Evolutionary conservation across 768 basidiomycete genomes (phyloP).

Genomic region (Symmetrospora coprosmae): DNA sequence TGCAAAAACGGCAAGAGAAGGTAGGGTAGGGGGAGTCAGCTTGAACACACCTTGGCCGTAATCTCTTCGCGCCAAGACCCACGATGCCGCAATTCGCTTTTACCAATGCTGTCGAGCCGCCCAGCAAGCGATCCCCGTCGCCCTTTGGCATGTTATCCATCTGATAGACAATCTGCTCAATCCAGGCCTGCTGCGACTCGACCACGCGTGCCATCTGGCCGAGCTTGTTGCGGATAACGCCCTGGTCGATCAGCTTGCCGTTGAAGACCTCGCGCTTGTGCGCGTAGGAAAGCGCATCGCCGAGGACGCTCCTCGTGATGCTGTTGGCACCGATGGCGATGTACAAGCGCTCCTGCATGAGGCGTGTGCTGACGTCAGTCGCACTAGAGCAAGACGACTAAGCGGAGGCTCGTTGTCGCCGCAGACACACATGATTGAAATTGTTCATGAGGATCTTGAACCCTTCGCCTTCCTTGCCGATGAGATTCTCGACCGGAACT

Average conservation of each 20-base stretch:
- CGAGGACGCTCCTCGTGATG: slow-evolving; percentile 26
- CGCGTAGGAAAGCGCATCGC: slow-evolving; percentile 29
- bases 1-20: no score
- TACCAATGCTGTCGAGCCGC: slow-evolving; percentile 31
- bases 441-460: slow-evolving; percentile 34
- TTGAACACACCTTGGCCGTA: no score
- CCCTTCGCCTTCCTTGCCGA: slow-evolving; percentile 33
- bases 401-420: neutral
- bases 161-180: slow-evolving; percentile 29
- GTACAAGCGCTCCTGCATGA: slow-evolving; percentile 22
- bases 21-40: no score
- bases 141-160: slow-evolving; percentile 21
- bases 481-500: slow-evolving; percentile 34
- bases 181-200: slow-evolving; percentile 32
- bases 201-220: slow-evolving; percentile 29
- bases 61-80: slow-evolving; percentile 24
- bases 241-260: slow-evolving; percentile 26
- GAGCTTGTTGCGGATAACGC: slow-evolving; percentile 32
- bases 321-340: slow-evolving; percentile 15
- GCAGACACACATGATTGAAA: slow-evolving; percentile 25
- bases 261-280: slow-evolving; percentile 26
- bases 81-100: slow-evolving; percentile 28
- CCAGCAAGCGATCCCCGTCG: slow-evolving; percentile 25
- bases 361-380: no score
- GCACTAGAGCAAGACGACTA: neutral